These are phyloP conservation scores for Microcos paniculata DNA, from an alignment of 345 rosid genomes.

Conservation along the genomic window DNA sequence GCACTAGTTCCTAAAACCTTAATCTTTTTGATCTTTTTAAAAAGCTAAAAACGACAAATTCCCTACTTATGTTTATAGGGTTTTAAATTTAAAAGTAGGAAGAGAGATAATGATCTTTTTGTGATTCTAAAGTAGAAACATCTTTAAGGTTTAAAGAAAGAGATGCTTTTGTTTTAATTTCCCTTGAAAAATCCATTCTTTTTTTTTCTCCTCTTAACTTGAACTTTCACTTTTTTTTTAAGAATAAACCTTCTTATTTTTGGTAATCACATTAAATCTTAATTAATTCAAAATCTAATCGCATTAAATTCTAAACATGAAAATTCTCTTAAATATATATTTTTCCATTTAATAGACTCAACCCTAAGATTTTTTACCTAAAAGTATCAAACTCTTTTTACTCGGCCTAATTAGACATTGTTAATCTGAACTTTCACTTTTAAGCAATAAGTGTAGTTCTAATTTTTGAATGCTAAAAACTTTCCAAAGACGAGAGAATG, in stretches of 20 bases:
- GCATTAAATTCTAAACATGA: too few relatives aligned
- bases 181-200: neutral
- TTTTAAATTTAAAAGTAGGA: constrained; percentile 37
- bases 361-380: too few relatives aligned
- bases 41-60: constrained; percentile 41
- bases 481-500: constrained; percentile 49
- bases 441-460: neutral
- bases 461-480: constrained; percentile 21
- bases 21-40: constrained; percentile 31
- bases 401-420: too few relatives aligned
- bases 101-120: constrained; percentile 40
- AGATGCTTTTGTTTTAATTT: constrained; percentile 26
- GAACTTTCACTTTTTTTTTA: constrained; percentile 16
- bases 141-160: constrained; percentile 49
- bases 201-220: constrained; percentile 9
- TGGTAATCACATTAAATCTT: too few relatives aligned
- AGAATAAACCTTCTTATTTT: too few relatives aligned
- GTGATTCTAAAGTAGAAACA: constrained; percentile 43
- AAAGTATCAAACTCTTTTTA: too few relatives aligned
- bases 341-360: too few relatives aligned
- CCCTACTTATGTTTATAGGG: constrained; percentile 35
- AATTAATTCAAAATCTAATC: too few relatives aligned
- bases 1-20: constrained; percentile 12
- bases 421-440: constrained; percentile 17
- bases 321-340: too few relatives aligned